Percentiles rank a stretch among this genome's conserved stretches.
These are phyloP conservation scores for Combretum micranthum DNA, from an alignment of 345 rosid species.

Conservation along the genomic window DNA sequence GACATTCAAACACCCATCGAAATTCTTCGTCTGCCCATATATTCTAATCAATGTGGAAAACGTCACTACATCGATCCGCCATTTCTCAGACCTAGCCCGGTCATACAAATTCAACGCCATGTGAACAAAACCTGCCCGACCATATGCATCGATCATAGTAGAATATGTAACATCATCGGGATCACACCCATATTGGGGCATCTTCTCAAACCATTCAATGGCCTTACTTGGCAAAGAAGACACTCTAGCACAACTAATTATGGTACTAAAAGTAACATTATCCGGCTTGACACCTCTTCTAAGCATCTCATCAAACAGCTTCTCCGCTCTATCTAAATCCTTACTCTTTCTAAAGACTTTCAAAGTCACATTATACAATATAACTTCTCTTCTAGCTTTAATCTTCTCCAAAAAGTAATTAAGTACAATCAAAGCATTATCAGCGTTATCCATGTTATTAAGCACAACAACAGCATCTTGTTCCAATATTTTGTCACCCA, in stretches of 20 bases:
- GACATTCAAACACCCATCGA: slow-evolving; percentile 88
- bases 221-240: slow-evolving; percentile 51
- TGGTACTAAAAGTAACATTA: slow-evolving; percentile 63
- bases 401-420: slow-evolving; percentile 36
- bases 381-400: slow-evolving; percentile 38
- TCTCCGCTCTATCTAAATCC: slow-evolving; percentile 57
- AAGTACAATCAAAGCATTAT: slow-evolving; percentile 51
- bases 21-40: slow-evolving; percentile 52
- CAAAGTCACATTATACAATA: slow-evolving; percentile 73
- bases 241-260: slow-evolving; percentile 69
- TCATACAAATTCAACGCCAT: slow-evolving; percentile 85
- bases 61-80: slow-evolving; percentile 59
- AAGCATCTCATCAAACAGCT: slow-evolving; percentile 71
- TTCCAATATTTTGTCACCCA: slow-evolving; percentile 47
- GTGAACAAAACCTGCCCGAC: slow-evolving; percentile 61
- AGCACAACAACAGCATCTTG: slow-evolving; percentile 81
- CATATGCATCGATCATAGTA: slow-evolving; percentile 79
- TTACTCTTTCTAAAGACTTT: slow-evolving; percentile 63
- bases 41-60: slow-evolving; percentile 74
- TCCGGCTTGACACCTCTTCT: slow-evolving; percentile 62
- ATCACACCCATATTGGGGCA: slow-evolving; percentile 48
- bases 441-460: slow-evolving; percentile 74
- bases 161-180: slow-evolving; percentile 69
- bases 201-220: slow-evolving; percentile 89
- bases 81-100: slow-evolving; percentile 78